phyloP scores from a whole-genome alignment of 495 filamentous ascomycete species.

The Podospora pseudopauciseta region DNA sequence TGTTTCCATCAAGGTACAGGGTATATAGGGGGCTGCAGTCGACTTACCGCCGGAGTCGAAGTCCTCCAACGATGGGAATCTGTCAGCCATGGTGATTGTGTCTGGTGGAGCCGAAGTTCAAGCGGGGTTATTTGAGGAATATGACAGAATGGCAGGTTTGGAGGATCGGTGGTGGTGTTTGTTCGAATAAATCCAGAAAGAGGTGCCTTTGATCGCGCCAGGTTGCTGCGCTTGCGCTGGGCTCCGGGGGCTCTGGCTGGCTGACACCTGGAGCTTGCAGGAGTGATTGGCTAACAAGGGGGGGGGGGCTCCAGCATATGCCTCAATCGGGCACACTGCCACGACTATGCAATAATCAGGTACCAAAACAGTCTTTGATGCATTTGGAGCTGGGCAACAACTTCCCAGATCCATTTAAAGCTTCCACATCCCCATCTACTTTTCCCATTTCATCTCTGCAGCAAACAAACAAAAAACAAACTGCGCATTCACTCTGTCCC shows the following conservation, averaged over 20 bases:
- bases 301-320: neutral
- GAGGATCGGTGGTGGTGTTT: neutral
- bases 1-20: slow-evolving; percentile 12
- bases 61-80: slow-evolving; percentile 95
- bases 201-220: slow-evolving; percentile 19
- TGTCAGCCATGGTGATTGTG: slow-evolving; percentile 71
- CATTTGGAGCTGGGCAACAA: slow-evolving; percentile 8
- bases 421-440: slow-evolving; percentile 3
- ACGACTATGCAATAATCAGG: slow-evolving; percentile 3
- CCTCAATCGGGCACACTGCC: slow-evolving; percentile 3
- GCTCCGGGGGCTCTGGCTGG: neutral
- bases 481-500: slow-evolving; percentile 13
- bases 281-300: slow-evolving; percentile 8
- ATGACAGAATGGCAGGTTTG: neutral
- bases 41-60: slow-evolving; percentile 78
- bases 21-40: slow-evolving; percentile 9
- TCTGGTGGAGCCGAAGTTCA: neutral
- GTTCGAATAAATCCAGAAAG: slow-evolving; percentile 3
- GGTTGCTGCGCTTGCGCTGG: slow-evolving; percentile 15
- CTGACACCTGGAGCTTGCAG: neutral
- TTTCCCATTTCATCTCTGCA: slow-evolving; percentile 14
- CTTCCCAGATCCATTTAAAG: slow-evolving; percentile 22
- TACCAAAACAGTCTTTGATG: slow-evolving; percentile 17
- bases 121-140: neutral
- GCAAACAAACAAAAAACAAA: slow-evolving; percentile 19